These are phyloP conservation scores for Mentha longifolia DNA, from an alignment of 257 asterid species.

Conservation along the genomic window DNA sequence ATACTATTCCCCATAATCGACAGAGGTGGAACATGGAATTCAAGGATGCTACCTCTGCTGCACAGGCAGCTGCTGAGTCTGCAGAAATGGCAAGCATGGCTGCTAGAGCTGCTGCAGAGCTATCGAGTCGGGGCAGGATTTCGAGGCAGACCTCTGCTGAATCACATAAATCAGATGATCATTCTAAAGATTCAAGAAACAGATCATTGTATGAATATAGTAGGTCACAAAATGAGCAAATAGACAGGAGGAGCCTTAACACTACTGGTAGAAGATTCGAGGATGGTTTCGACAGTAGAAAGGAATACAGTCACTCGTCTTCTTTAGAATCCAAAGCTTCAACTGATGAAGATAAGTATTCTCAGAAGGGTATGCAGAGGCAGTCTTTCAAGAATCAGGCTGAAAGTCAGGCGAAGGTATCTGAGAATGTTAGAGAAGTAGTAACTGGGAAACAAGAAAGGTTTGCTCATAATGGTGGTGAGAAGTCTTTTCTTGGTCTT, in stretches of 20 bases:
- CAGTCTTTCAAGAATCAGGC: constrained; percentile 37
- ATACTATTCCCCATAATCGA: constrained; percentile 36
- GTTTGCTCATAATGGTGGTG: constrained; percentile 31
- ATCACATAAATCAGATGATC: constrained; percentile 41
- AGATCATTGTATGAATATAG: constrained; percentile 35
- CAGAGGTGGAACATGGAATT: constrained; percentile 70
- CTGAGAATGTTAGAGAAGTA: constrained; percentile 45
- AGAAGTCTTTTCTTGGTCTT: constrained; percentile 34
- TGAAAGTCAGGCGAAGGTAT: constrained; percentile 37
- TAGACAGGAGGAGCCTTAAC: constrained; percentile 33
- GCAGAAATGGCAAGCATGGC: constrained; percentile 87
- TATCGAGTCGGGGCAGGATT: constrained; percentile 52
- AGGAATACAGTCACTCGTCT: constrained; percentile 29
- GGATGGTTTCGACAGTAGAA: constrained; percentile 37
- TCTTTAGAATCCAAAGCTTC: constrained; percentile 13
- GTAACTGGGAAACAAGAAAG: constrained; percentile 39
- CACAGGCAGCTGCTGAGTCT: constrained; percentile 90
- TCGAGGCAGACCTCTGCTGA: constrained; percentile 46
- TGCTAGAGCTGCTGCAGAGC: constrained; percentile 87
- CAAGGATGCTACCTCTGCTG: constrained; percentile 92
- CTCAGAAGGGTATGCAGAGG: constrained; percentile 33
- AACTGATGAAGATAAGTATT: constrained; percentile 35
- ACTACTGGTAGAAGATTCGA: constrained; percentile 37
- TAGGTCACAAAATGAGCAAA: neutral
- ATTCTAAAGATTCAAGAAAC: constrained; percentile 34